These are phyloP conservation scores for Fusarium ramigenum DNA, from an alignment of 2,329 filamentous ascomycete species.

Conservation along the genomic window DNA sequence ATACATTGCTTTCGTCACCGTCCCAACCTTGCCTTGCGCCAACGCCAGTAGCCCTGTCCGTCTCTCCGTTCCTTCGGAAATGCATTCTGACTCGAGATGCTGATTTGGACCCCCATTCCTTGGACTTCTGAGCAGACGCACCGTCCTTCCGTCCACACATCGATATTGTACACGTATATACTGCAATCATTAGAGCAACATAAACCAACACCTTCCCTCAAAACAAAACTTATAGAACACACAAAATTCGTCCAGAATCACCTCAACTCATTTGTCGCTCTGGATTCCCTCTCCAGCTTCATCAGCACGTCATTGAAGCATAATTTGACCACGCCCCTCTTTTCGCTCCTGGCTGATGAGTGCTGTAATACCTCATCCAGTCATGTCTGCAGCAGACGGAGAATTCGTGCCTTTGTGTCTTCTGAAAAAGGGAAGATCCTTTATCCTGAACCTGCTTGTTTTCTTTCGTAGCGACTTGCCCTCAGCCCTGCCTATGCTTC, in stretches of 20 bases:
- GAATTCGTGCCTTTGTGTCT: slow-evolving; percentile 57
- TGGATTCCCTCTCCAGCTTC: not conserved
- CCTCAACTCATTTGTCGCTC: not conserved
- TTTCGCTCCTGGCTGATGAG: slow-evolving; percentile 19
- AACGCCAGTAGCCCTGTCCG: slow-evolving; percentile 36
- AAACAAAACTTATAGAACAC: slow-evolving; percentile 18
- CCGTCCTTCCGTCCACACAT: slow-evolving; percentile 8
- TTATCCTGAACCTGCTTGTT: slow-evolving; percentile 71
- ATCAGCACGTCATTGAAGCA: not conserved
- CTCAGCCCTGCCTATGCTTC: slow-evolving; percentile 58
- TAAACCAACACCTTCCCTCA: slow-evolving; percentile 15
- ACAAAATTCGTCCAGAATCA: slow-evolving; percentile 7
- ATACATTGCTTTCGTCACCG: slow-evolving; percentile 41
- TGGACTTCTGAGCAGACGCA: not conserved
- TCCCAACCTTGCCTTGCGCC: slow-evolving; percentile 39
- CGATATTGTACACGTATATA: slow-evolving; percentile 44
- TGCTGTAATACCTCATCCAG: slow-evolving; percentile 41
- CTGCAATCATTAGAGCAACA: slow-evolving; percentile 26
- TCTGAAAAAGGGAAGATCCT: slow-evolving; percentile 65
- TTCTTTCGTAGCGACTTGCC: slow-evolving; percentile 67
- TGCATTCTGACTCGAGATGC: slow-evolving; percentile 29
- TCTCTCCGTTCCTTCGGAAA: slow-evolving; percentile 22
- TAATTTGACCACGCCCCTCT: not conserved
- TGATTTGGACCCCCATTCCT: slow-evolving; percentile 2
- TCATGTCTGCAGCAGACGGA: slow-evolving; percentile 47